Percentiles rank a stretch among this genome's conserved stretches.
phyloP scores from a whole-genome alignment of 2,329 filamentous ascomycete species.

The Ophiostoma montium region DNA sequence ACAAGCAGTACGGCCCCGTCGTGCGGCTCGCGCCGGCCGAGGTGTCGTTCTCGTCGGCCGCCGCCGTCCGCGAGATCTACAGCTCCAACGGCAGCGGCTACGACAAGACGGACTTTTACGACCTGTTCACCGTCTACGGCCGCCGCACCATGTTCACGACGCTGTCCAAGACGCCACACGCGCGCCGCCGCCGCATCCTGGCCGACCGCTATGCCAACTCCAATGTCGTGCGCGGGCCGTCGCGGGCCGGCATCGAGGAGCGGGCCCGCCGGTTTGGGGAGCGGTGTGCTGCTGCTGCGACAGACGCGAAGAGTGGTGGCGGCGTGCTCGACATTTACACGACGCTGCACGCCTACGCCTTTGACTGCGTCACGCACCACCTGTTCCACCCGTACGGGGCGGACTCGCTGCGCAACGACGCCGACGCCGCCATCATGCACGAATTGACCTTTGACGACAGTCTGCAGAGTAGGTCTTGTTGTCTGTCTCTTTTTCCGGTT shows the following conservation, averaged over 20 bases:
- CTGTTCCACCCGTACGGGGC: slow-evolving; percentile 54
- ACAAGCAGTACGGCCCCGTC: slow-evolving; percentile 39
- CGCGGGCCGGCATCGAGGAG: slow-evolving; percentile 42
- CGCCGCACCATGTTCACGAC: slow-evolving; percentile 48
- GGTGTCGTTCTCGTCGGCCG: slow-evolving; percentile 41
- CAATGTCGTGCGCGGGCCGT: slow-evolving; percentile 43
- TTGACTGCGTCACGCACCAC: slow-evolving; percentile 55
- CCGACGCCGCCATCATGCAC: slow-evolving; percentile 53
- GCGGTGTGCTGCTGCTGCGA: slow-evolving; percentile 33
- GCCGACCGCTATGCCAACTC: slow-evolving; percentile 56
- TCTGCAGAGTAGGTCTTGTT: slow-evolving; percentile 39
- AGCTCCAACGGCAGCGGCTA: slow-evolving; percentile 46
- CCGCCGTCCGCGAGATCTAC: slow-evolving; percentile 49
- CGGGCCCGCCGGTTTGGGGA: slow-evolving; percentile 40
- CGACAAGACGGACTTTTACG: slow-evolving; percentile 51
- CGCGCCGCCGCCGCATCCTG: slow-evolving; percentile 45
- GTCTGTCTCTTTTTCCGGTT: background rate
- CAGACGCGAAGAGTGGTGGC: no score
- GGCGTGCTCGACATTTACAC: slow-evolving; percentile 48
- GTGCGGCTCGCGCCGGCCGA: slow-evolving; percentile 45
- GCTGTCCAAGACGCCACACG: slow-evolving; percentile 44
- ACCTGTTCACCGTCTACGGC: slow-evolving; percentile 44
- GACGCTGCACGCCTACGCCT: slow-evolving; percentile 50
- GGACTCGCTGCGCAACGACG: slow-evolving; percentile 37
- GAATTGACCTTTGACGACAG: slow-evolving; percentile 55